Evolutionary conservation across 495 filamentous ascomycete species (phyloP).

Genomic region (Penicillium maclennaniae): DNA sequence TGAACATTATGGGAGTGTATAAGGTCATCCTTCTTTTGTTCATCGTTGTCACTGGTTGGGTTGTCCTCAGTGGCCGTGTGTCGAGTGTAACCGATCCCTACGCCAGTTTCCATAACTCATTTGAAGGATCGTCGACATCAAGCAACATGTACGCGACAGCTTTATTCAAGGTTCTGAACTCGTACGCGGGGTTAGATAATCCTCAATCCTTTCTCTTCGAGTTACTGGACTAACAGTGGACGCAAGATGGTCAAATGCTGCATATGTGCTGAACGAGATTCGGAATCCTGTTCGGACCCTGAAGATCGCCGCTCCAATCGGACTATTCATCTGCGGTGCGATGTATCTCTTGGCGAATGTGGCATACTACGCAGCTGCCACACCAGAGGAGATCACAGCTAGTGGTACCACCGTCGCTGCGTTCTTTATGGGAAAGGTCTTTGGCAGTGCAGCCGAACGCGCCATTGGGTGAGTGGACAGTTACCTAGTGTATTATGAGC

Average conservation of each 20-base stretch:
- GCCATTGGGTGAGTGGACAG: constrained; percentile 16
- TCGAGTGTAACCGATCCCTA: constrained; percentile 30
- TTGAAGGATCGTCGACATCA: constrained; percentile 31
- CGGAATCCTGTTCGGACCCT: constrained; percentile 63
- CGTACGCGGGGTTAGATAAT: constrained; percentile 51
- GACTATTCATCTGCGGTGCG: constrained; percentile 52
- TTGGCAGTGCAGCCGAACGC: constrained; percentile 43
- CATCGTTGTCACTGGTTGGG: constrained; percentile 38
- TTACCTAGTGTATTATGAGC: constrained; percentile 36
- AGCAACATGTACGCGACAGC: constrained; percentile 47
- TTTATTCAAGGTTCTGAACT: constrained; percentile 66
- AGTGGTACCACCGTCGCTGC: constrained; percentile 62
- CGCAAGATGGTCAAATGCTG: constrained; percentile 52
- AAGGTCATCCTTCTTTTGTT: constrained; percentile 40
- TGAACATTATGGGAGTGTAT: constrained; percentile 34
- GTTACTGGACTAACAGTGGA: neutral
- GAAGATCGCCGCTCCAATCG: constrained; percentile 54
- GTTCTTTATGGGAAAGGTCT: constrained; percentile 60
- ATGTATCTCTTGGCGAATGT: constrained; percentile 65
- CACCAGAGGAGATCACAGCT: constrained; percentile 58
- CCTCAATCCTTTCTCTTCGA: neutral
- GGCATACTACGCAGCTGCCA: constrained; percentile 62
- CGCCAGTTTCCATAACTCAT: constrained; percentile 28
- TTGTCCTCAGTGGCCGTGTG: constrained; percentile 28
- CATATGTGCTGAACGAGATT: constrained; percentile 71